phyloP scores from a whole-genome alignment of 2,329 filamentous ascomycete genomes.

The Emmonsiellopsis sp. region DNA sequence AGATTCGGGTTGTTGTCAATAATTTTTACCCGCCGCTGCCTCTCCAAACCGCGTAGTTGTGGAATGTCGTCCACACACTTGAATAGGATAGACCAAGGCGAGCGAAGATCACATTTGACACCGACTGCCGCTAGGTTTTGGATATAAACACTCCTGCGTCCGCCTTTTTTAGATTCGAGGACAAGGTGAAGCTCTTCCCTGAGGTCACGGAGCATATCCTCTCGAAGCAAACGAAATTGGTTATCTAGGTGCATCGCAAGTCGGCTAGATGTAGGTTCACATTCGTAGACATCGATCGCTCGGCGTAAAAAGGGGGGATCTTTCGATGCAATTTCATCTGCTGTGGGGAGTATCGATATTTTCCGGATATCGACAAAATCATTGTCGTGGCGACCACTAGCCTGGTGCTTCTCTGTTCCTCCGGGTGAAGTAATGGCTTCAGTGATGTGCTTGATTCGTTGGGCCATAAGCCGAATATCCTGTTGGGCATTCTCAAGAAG shows the following conservation, averaged over 20 bases:
- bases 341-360: slow-evolving; percentile 29
- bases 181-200: slow-evolving; percentile 21
- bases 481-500: slow-evolving; percentile 20
- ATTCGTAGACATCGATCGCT: slow-evolving; percentile 16
- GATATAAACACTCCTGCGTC: slow-evolving; percentile 3
- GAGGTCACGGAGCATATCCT: slow-evolving; percentile 26
- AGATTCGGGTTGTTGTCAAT: slow-evolving; percentile 14
- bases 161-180: slow-evolving; percentile 8
- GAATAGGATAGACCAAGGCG: slow-evolving; percentile 12
- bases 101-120: slow-evolving; percentile 5
- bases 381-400: slow-evolving; percentile 30
- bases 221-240: slow-evolving; percentile 29
- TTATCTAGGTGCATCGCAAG: slow-evolving; percentile 27
- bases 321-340: slow-evolving; percentile 24
- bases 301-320: slow-evolving; percentile 23
- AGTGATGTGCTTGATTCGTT: slow-evolving; percentile 36
- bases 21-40: slow-evolving; percentile 17
- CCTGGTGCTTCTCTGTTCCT: neutral
- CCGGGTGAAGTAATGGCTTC: slow-evolving; percentile 6
- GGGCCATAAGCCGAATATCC: slow-evolving; percentile 26
- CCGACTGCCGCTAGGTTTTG: slow-evolving; percentile 1
- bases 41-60: slow-evolving; percentile 15
- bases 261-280: slow-evolving; percentile 23
- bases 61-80: slow-evolving; percentile 16
- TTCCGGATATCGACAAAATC: slow-evolving; percentile 24